Conservation (phyloP, 345 rosid species). For the Garcia nutans region DNA sequence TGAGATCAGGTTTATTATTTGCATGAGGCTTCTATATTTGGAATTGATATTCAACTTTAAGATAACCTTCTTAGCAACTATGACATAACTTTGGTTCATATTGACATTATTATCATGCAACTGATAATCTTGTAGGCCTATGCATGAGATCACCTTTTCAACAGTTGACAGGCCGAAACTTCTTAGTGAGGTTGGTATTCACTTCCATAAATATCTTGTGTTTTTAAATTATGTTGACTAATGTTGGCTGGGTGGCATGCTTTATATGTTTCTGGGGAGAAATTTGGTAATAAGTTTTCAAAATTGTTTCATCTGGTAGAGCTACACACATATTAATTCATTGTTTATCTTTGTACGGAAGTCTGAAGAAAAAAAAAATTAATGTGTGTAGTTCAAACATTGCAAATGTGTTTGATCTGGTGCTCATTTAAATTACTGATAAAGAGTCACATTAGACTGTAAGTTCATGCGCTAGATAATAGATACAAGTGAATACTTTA, state of each 20-base stretch:
- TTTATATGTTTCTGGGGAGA: not conserved
- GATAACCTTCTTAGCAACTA: not conserved
- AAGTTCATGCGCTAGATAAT: slow-evolving; percentile 9
- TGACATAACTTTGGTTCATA: slow-evolving; percentile 10
- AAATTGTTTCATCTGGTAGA: slow-evolving; percentile 4
- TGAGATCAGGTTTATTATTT: not conserved
- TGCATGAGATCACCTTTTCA: slow-evolving; percentile 95
- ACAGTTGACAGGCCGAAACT: slow-evolving; percentile 95
- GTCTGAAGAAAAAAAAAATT: not conserved
- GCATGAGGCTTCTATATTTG: not conserved
- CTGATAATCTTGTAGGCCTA: slow-evolving; percentile 61
- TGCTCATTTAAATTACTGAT: not conserved
- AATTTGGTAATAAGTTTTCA: slow-evolving; percentile 1
- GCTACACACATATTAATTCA: not conserved
- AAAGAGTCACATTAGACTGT: not conserved
- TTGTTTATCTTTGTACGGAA: not conserved
- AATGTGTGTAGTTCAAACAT: not conserved
- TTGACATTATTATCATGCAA: slow-evolving; percentile 4
- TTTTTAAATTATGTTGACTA: not conserved
- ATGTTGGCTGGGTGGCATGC: not conserved
- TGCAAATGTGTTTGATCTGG: not conserved
- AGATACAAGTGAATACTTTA: slow-evolving; percentile 7
- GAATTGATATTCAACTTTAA: not conserved
- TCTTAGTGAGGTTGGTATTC: slow-evolving; percentile 70
- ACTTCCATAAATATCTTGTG: not conserved